Conservation (phyloP, 164 flowering plant species). For the Vitis amurensis region DNA sequence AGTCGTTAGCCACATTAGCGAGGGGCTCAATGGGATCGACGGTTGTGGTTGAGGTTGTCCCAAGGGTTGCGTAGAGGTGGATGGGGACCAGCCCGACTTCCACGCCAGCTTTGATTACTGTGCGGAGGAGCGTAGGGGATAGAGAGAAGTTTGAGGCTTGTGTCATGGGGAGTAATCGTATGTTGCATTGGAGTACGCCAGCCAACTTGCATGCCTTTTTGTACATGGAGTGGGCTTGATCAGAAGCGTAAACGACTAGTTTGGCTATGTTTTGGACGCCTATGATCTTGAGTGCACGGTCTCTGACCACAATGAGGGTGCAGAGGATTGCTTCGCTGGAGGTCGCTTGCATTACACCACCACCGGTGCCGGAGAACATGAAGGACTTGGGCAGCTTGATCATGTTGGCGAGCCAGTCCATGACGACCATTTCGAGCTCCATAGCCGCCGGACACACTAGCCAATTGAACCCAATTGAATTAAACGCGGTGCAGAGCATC, state of each 20-base stretch:
- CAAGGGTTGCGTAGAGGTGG: slow-evolving; percentile 50
- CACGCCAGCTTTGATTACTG: slow-evolving; percentile 36
- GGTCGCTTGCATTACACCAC: slow-evolving; percentile 63
- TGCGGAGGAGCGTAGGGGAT: slow-evolving; percentile 21
- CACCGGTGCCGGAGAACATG: slow-evolving; percentile 51
- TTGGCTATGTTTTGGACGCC: slow-evolving; percentile 26
- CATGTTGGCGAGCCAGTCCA: slow-evolving; percentile 63
- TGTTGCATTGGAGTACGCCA: slow-evolving; percentile 39
- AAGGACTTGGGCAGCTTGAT: slow-evolving; percentile 47
- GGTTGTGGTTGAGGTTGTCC: slow-evolving; percentile 67
- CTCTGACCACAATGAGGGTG: slow-evolving; percentile 54
- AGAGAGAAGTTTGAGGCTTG: slow-evolving; percentile 24
- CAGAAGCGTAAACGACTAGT: slow-evolving; percentile 62
- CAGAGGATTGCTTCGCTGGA: slow-evolving; percentile 55
- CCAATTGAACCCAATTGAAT: slow-evolving; percentile 66
- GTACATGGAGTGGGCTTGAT: slow-evolving; percentile 62
- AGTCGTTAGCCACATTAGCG: slow-evolving; percentile 35
- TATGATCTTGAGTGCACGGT: slow-evolving; percentile 15
- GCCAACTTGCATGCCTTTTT: slow-evolving; percentile 44
- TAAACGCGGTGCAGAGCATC: slow-evolving; percentile 55
- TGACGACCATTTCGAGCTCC: slow-evolving; percentile 60
- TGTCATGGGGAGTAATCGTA: slow-evolving; percentile 34
- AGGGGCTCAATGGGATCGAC: slow-evolving; percentile 48
- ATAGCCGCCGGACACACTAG: slow-evolving; percentile 62
- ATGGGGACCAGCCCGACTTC: slow-evolving; percentile 50